Base-by-base conservation (phyloP, 2,329 filamentous ascomycete genomes). In the Alternaria sp. region DNA sequence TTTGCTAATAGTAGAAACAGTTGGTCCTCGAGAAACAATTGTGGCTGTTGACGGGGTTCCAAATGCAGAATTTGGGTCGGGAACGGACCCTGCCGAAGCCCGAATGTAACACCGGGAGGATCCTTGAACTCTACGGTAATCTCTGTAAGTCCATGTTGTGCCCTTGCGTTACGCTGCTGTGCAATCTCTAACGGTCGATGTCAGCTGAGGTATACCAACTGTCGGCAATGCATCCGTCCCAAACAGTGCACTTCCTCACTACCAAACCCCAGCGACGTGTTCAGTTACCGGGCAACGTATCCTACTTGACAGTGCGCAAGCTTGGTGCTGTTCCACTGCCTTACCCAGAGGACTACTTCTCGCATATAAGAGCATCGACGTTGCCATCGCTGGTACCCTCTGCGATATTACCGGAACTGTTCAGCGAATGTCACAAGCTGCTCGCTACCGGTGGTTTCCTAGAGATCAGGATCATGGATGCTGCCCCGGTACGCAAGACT, bases 401-500 rank as follows among this genome's bases (percentile, higher is more conserved):
- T 0, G 80, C 85, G 0, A 86, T 88, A 12, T 83, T 92, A 0
- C 86, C 87, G 0, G 75, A 78, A 3, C 77, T 90, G 1, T 82
- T 91, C 15, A 81, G 81, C 57, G 86, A 86, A 64, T 86, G 90
- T 66, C 81, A 87, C 71, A 84, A 84, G 23, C 84, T 86, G 30
- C 82, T 92, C 3, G 80, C 83, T 4, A 82, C 84, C 0, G 83
- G 84, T 0, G 89, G 89, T 1, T 80, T 82, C 19, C 75, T 91
- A 12, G 85, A 89, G 62, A 77, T 92, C 15, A 85, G 86, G 0
- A 78, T 91, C 17, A 86, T 91, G 66, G 88, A 92, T 61, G 88
- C 90, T 0, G 80, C 86, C 8, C 90, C 90, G 0, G 80, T 85
- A 1, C 79, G 85, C 4, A 78, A 82, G 2, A 88, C 85, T 0